Percentiles rank a stretch among this genome's conserved stretches.
Conservation (phyloP, 2,329 filamentous ascomycete species). For the Aspergillus luchuensis region DNA sequence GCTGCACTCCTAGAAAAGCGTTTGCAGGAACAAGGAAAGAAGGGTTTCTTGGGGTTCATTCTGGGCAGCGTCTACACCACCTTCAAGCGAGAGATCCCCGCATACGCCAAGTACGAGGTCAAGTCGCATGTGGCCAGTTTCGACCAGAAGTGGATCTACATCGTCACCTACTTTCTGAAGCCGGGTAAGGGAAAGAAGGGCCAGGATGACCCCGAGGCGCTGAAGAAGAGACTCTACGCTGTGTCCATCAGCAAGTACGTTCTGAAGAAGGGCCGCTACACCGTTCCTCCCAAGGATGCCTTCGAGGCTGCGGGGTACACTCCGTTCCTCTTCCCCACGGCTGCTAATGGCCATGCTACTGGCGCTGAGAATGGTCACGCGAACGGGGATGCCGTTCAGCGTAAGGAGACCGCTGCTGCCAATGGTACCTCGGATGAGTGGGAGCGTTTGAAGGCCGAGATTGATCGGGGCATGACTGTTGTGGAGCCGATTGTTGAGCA, state of each 20-base stretch:
- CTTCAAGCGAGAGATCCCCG: conserved; percentile 70
- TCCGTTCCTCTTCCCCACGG: conserved; percentile 50
- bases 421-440: conserved; percentile 51
- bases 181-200: conserved; percentile 34
- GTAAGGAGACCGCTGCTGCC: conserved; percentile 18
- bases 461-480: conserved; percentile 54
- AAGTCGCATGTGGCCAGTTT: conserved; percentile 69
- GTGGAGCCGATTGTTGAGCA: conserved; percentile 40
- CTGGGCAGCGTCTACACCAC: conserved; percentile 70
- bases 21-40: conserved; percentile 54
- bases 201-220: conserved; percentile 30
- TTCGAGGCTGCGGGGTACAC: conserved; percentile 70
- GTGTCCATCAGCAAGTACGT: conserved; percentile 76
- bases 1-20: conserved; percentile 52
- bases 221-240: conserved; percentile 65
- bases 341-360: conserved; percentile 14
- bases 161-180: conserved; percentile 70
- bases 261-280: conserved; percentile 75
- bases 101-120: conserved; percentile 69
- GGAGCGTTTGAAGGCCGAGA: conserved; percentile 58
- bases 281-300: conserved; percentile 75
- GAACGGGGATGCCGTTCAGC: conserved; percentile 8
- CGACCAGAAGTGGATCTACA: conserved; percentile 78
- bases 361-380: conserved; percentile 23
- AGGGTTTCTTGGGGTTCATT: conserved; percentile 59